Base-by-base conservation (phyloP, 1,139 yeast genomes). In the Starmera stellimalicola region DNA sequence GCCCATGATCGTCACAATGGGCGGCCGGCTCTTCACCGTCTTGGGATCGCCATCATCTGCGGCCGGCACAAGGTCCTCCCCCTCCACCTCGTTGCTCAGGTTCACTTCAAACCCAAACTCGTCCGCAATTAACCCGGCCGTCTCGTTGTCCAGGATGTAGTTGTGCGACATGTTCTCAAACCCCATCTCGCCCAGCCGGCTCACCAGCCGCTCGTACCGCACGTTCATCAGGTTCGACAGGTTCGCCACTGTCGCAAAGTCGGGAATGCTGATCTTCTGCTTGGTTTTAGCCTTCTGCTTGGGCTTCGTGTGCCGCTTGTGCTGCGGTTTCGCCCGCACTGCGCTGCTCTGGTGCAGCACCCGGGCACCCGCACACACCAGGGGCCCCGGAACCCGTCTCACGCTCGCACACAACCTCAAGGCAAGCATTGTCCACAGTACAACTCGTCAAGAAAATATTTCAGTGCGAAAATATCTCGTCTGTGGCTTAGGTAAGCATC, bases 1-100 rank as follows among this genome's bases (percentile, higher is more conserved):
- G 5, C 99, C 99, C 97, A 91, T 91, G 34, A 91, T 84, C 0
- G 98, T 88, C 2, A 91, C 96, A 18, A 91, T 81, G 0, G 99
- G 98, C 0, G 98, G 87, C 44, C 98, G 65, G 12, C 77, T 67
- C 34, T 74, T 74, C 41, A 81, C 55, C 16, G 55, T 45, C 8
- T 60, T 56, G 5, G 65, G 60, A 29, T 71, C 69, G 8, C 72
- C 67, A 18, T 73, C 71, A 31, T 77, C 79, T 38, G 70, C 73
- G 10, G 73, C 65, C 2, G 62, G 63, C 47, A 27, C 42, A 6
- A 53, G 28, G 52, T 61, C 33, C 7, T 68, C 63, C 7, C 69
- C 69, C 35, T 73, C 81, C 37, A 68, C 71, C 20, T 73, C 67
- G 15, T 65, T 66, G 1, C 60, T 58, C 18, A 44, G 41, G 15